Percentiles rank a stretch among this genome's conserved stretches.
These are phyloP conservation scores for Firmiana major DNA, from an alignment of 345 rosid species.

Conservation along the genomic window DNA sequence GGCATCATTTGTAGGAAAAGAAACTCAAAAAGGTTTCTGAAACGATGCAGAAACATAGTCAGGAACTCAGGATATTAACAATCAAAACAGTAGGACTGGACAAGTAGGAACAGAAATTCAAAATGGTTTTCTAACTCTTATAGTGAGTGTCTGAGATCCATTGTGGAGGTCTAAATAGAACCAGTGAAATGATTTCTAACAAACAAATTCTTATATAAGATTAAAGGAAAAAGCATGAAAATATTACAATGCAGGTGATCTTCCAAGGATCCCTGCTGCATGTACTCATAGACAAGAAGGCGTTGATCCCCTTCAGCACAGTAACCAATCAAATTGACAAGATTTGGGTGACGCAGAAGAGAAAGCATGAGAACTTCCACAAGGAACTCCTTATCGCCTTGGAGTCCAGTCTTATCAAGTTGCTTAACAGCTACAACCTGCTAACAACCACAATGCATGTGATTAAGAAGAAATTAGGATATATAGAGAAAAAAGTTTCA, in stretches of 20 bases:
- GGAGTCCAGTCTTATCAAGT: constrained; percentile 53
- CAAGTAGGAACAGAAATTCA: background rate
- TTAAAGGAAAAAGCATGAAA: background rate
- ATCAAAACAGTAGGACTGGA: too few species aligned
- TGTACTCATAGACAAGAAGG: constrained; percentile 64
- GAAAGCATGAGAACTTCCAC: constrained; percentile 91
- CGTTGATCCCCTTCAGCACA: constrained; percentile 80
- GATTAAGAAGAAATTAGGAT: background rate
- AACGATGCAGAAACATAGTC: too few species aligned
- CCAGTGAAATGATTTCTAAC: background rate
- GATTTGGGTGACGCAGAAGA: constrained; percentile 59
- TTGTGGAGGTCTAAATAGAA: background rate
- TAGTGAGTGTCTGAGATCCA: background rate
- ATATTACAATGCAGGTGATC: constrained; percentile 58
- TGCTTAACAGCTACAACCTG: constrained; percentile 72
- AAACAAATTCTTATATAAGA: background rate
- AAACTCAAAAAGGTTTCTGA: background rate
- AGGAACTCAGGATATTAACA: too few species aligned
- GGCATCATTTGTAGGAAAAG: background rate
- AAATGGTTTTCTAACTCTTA: background rate
- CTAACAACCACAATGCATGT: background rate
- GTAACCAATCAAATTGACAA: constrained; percentile 68
- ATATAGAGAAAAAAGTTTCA: background rate
- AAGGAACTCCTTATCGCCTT: constrained; percentile 83
- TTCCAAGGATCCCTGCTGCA: constrained; percentile 72